A percentile compares a stretch with the other conserved stretches of the same genome.
These are phyloP conservation scores for Oryza brachyantha DNA, from an alignment of 176 grass and related monocot species.

Conservation along the genomic window DNA sequence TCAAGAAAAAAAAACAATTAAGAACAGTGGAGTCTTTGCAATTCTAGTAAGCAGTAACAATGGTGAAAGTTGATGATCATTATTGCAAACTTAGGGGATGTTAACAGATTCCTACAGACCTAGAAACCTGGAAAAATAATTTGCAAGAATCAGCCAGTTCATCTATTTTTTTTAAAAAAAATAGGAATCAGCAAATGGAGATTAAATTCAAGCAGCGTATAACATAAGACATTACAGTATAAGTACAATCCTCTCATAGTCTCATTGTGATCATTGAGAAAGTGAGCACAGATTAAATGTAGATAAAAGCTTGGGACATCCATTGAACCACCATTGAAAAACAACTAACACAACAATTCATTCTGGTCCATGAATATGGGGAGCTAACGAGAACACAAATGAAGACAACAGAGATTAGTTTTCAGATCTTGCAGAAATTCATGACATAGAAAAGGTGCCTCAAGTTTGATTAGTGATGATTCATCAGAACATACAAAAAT, in stretches of 20 bases:
- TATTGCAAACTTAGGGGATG: neutral
- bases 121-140: neutral
- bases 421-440: neutral
- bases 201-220: neutral
- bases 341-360: neutral
- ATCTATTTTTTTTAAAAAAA: neutral
- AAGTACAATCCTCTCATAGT: neutral
- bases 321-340: neutral
- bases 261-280: neutral
- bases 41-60: neutral
- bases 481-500: slow-evolving; percentile 2
- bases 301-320: neutral
- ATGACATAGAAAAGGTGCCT: neutral
- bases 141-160: neutral
- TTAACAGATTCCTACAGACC: neutral
- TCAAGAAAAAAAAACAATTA: neutral
- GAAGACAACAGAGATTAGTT: neutral
- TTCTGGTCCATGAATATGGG: neutral
- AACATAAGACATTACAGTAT: neutral
- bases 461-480: neutral
- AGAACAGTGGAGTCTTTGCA: neutral
- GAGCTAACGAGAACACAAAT: neutral
- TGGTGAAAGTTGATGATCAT: neutral
- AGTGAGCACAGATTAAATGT: neutral
- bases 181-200: neutral